Evolutionary conservation across 768 basidiomycete species (phyloP).

Genomic region (Leccinum obscurum): DNA sequence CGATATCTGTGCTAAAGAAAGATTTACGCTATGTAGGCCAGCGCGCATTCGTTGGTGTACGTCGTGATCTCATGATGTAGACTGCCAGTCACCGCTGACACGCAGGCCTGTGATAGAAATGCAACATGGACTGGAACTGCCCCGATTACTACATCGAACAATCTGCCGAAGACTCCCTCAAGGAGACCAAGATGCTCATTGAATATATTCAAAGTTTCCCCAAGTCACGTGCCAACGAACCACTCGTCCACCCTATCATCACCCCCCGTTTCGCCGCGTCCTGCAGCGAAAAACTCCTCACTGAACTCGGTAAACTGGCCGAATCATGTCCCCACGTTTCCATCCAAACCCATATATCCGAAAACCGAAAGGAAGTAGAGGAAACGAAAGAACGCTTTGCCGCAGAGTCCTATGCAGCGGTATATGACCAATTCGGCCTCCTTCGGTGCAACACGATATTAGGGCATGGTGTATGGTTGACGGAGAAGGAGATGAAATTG

Average conservation of each 20-base stretch:
- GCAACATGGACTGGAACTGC: conserved; percentile 54
- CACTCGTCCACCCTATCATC: conserved; percentile 82
- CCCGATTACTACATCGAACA: conserved; percentile 66
- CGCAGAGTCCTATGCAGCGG: conserved; percentile 63
- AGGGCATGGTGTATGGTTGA: conserved; percentile 82
- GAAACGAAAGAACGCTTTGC: conserved; percentile 69
- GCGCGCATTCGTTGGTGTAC: conserved; percentile 80
- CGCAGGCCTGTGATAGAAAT: conserved; percentile 22
- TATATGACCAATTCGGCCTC: conserved; percentile 76
- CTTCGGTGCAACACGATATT: conserved; percentile 77
- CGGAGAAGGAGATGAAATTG: conserved; percentile 65
- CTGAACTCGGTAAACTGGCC: conserved; percentile 57
- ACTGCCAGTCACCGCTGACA: conserved; percentile 10
- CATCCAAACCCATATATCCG: conserved; percentile 91
- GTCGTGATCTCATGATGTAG: conserved; percentile 17
- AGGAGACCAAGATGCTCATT: conserved; percentile 63
- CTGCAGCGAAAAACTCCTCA: conserved; percentile 68
- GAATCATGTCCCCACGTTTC: conserved; percentile 53
- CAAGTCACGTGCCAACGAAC: conserved; percentile 33
- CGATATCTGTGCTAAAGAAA: conserved; percentile 5
- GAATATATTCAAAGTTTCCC: conserved; percentile 60
- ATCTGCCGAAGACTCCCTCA: conserved; percentile 52
- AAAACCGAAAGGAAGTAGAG: conserved; percentile 71
- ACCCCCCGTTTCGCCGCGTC: conserved; percentile 94
- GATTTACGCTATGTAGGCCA: conserved; percentile 52